phyloP scores from a whole-genome alignment of 805 yeast species.

The Candida sphagnicola region DNA sequence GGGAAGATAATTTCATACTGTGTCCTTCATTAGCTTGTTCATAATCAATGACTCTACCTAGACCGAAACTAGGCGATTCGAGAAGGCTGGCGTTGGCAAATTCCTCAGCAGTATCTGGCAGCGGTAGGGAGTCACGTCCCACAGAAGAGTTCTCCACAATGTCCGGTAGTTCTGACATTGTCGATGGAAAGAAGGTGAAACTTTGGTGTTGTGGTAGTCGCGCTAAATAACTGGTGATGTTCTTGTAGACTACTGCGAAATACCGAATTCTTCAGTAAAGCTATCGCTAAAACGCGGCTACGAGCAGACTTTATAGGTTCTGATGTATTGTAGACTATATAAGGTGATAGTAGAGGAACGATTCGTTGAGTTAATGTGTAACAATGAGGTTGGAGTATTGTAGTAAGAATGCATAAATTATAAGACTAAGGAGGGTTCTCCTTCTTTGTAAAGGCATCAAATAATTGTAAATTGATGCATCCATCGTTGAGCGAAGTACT shows the following conservation, averaged over 20 bases:
- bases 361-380: too few species aligned
- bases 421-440: slow-evolving; percentile 40
- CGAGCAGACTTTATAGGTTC: too few species aligned
- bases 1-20: neutral
- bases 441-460: slow-evolving; percentile 38
- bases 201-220: too few species aligned
- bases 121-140: neutral
- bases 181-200: neutral
- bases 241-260: too few species aligned
- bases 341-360: too few species aligned
- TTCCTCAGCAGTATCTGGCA: neutral
- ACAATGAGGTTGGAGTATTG: too few species aligned
- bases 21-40: neutral
- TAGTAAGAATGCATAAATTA: too few species aligned
- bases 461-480: slow-evolving; percentile 33
- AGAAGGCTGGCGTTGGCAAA: neutral
- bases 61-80: slow-evolving; percentile 1
- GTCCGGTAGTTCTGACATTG: slow-evolving; percentile 4
- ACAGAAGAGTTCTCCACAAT: neutral
- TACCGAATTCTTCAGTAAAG: too few species aligned
- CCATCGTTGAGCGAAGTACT: slow-evolving; percentile 24
- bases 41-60: neutral
- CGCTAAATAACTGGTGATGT: too few species aligned
- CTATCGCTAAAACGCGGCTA: too few species aligned
- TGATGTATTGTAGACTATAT: too few species aligned